A percentile compares a stretch with the other conserved stretches of the same genome.
Conservation (phyloP, 306 rosid species). For the Cucumis melo region DNA sequence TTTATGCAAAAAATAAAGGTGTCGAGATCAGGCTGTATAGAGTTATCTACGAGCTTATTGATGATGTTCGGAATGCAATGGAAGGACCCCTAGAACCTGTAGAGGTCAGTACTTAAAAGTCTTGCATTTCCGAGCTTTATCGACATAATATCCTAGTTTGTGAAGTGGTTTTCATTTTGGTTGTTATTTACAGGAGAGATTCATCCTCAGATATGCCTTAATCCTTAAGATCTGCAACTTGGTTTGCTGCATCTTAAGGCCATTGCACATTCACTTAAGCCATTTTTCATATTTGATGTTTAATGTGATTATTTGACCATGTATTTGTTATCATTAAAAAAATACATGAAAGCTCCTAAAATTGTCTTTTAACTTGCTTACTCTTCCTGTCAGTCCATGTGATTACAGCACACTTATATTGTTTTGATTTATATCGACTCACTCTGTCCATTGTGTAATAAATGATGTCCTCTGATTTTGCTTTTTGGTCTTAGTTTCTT, state of each 20-base stretch:
- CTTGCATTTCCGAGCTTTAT: neutral
- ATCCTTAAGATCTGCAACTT: neutral
- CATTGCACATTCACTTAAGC: neutral
- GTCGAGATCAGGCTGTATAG: slow-evolving; percentile 84
- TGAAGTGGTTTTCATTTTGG: neutral
- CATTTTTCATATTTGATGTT: neutral
- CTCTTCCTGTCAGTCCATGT: neutral
- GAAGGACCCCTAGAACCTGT: slow-evolving; percentile 83
- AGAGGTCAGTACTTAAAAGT: slow-evolving; percentile 43
- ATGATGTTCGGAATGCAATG: slow-evolving; percentile 88
- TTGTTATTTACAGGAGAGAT: neutral
- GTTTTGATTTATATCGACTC: neutral
- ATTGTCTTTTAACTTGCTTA: neutral
- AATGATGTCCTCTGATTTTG: neutral
- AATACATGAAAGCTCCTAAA: neutral
- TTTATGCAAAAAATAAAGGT: slow-evolving; percentile 67
- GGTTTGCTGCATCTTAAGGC: neutral
- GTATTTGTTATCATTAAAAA: neutral
- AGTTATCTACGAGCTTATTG: slow-evolving; percentile 89
- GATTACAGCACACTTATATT: neutral
- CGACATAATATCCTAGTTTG: neutral
- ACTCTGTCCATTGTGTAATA: neutral
- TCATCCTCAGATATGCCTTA: neutral
- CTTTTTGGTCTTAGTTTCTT: neutral
- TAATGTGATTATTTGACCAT: neutral